Conservation (phyloP, 75 land plant species). For the Selaginella tamariscina region DNA sequence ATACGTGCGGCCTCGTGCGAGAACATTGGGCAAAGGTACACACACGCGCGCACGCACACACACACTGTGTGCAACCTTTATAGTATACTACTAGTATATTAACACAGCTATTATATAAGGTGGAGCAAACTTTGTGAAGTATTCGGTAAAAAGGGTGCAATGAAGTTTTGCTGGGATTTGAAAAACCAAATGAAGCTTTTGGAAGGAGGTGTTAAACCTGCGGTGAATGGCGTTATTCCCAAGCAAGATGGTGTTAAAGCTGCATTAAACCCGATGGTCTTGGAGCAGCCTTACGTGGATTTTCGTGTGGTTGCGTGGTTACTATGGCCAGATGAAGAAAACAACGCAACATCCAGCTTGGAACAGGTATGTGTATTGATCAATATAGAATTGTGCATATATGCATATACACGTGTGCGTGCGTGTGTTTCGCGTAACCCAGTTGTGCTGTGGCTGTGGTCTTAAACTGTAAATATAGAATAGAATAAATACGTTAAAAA, state of each 20-base stretch:
- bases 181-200: slow-evolving; percentile 67
- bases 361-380: slow-evolving; percentile 57
- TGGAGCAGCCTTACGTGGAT: slow-evolving; percentile 41
- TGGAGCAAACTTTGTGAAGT: slow-evolving; percentile 14
- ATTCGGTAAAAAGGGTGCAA: slow-evolving; percentile 35
- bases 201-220: background rate
- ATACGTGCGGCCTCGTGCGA: slow-evolving; percentile 26
- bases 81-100: too few relatives aligned
- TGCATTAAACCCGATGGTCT: background rate
- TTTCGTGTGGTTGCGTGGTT: slow-evolving; percentile 69
- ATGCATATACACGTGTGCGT: too few relatives aligned
- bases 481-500: too few relatives aligned
- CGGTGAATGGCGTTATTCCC: too few relatives aligned
- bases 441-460: too few relatives aligned
- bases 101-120: too few relatives aligned
- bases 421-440: too few relatives aligned
- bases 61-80: too few relatives aligned
- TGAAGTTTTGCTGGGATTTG: slow-evolving; percentile 69
- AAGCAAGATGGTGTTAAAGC: background rate
- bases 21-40: too few relatives aligned
- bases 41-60: too few relatives aligned
- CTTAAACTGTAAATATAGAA: too few relatives aligned
- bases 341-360: slow-evolving; percentile 44
- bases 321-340: slow-evolving; percentile 99
- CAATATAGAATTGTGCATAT: too few relatives aligned